These are phyloP conservation scores for Mucor saturninus DNA, from an alignment of 371 early-diverging fungal species.

Conservation along the genomic window DNA sequence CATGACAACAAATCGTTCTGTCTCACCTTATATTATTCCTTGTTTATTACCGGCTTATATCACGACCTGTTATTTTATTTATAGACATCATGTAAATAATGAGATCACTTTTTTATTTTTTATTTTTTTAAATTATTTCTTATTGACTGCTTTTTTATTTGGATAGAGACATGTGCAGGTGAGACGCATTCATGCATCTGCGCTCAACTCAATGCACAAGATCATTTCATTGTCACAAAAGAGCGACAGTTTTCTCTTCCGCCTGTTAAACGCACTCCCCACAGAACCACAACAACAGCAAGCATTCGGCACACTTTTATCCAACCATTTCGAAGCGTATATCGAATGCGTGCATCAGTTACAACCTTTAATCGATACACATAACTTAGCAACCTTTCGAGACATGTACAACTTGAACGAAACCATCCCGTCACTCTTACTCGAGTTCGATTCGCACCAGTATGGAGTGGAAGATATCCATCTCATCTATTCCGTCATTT, in stretches of 20 bases:
- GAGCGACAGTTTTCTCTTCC: conserved; percentile 29
- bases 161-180: conserved; percentile 42
- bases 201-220: conserved; percentile 35
- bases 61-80: conserved; percentile 19
- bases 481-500: conserved; percentile 24
- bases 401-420: conserved; percentile 48
- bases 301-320: conserved; percentile 12
- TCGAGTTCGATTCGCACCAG: conserved; percentile 10
- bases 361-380: conserved; percentile 33
- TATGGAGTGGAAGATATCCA: conserved; percentile 24
- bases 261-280: conserved; percentile 16
- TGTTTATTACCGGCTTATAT: background rate
- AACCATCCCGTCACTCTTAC: conserved; percentile 7
- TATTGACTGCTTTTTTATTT: background rate
- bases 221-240: conserved; percentile 36
- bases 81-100: conserved; percentile 25
- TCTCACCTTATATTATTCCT: background rate
- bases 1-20: background rate
- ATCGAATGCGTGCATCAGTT: conserved; percentile 21
- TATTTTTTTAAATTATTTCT: background rate
- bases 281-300: conserved; percentile 19
- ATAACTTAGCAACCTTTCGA: conserved; percentile 36
- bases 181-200: conserved; percentile 34
- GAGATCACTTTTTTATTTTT: background rate
- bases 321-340: conserved; percentile 27